A percentile compares a stretch with the other conserved stretches of the same genome.
These are phyloP conservation scores for Bothriochloa decipiens DNA, from an alignment of 176 grass and related monocot genomes.

Conservation along the genomic window DNA sequence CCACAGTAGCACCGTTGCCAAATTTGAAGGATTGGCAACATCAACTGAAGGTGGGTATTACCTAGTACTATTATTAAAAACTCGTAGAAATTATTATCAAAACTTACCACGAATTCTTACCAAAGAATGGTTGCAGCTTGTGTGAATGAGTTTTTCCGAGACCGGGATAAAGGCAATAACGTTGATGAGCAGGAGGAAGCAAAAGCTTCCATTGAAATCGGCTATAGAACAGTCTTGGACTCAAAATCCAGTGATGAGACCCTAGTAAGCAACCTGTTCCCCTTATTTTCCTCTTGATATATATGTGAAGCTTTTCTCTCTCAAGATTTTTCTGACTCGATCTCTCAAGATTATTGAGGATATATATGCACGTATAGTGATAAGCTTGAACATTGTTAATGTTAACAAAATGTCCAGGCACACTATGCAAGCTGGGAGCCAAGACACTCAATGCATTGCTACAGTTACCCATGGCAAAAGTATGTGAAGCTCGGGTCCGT, in stretches of 20 bases:
- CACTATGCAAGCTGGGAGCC: conserved; percentile 97
- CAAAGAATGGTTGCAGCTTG: conserved; percentile 59
- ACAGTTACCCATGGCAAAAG: conserved; percentile 92
- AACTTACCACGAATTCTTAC: conserved; percentile 27
- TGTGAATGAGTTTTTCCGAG: conserved; percentile 72
- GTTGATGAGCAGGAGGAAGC: conserved; percentile 47
- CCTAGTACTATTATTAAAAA: not conserved
- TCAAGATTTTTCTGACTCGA: too few relatives aligned
- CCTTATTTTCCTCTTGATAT: not conserved
- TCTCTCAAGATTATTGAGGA: not conserved
- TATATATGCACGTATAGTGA: not conserved
- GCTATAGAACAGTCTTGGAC: conserved; percentile 75
- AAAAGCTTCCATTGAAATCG: conserved; percentile 64
- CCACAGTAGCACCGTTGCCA: conserved; percentile 66
- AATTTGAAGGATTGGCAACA: conserved; percentile 80
- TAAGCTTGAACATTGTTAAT: not conserved
- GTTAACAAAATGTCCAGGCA: conserved; percentile 61
- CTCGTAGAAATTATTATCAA: not conserved
- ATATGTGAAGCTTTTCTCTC: not conserved
- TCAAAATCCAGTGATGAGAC: conserved; percentile 93
- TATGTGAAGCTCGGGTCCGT: conserved; percentile 92
- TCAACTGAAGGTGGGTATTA: conserved; percentile 84
- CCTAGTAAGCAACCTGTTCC: conserved; percentile 49
- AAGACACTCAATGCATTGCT: conserved; percentile 81
- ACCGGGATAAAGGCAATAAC: conserved; percentile 51